Evolutionary conservation across 2,329 filamentous ascomycete genomes (phyloP).

Genomic region (Xenoacremonium recifei): DNA sequence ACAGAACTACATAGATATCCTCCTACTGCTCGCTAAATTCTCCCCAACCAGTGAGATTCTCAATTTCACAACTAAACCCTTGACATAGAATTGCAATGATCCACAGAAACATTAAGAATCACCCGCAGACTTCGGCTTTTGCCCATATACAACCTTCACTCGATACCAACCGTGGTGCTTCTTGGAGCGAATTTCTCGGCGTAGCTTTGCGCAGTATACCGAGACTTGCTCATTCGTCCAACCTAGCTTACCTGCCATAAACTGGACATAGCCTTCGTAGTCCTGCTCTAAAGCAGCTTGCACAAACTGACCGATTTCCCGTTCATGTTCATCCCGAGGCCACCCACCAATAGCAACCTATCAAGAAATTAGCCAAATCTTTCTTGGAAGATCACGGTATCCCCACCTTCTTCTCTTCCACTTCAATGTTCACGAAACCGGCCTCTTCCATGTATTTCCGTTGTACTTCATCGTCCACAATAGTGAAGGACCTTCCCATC

Average conservation of each 20-base stretch:
- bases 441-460: constrained; percentile 7
- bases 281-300: constrained; percentile 12
- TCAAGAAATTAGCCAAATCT: neutral
- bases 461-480: constrained; percentile 7
- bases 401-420: constrained; percentile 3
- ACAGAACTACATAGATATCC: no score
- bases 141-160: neutral
- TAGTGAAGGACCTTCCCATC: constrained; percentile 5
- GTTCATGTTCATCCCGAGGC: constrained; percentile 7
- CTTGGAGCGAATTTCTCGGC: constrained; percentile 8
- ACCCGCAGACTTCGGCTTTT: no score
- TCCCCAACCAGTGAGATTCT: no score
- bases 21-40: no score
- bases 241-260: constrained; percentile 11
- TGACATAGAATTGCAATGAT: no score
- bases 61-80: no score
- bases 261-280: constrained; percentile 11
- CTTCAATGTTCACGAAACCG: constrained; percentile 5
- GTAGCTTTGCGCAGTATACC: constrained; percentile 10
- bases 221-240: constrained; percentile 10
- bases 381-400: neutral
- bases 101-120: no score
- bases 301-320: constrained; percentile 10
- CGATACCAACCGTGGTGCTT: constrained; percentile 6
- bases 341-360: constrained; percentile 14